Conservation (phyloP, 2,329 filamentous ascomycete genomes). For the Nemania abortiva region DNA sequence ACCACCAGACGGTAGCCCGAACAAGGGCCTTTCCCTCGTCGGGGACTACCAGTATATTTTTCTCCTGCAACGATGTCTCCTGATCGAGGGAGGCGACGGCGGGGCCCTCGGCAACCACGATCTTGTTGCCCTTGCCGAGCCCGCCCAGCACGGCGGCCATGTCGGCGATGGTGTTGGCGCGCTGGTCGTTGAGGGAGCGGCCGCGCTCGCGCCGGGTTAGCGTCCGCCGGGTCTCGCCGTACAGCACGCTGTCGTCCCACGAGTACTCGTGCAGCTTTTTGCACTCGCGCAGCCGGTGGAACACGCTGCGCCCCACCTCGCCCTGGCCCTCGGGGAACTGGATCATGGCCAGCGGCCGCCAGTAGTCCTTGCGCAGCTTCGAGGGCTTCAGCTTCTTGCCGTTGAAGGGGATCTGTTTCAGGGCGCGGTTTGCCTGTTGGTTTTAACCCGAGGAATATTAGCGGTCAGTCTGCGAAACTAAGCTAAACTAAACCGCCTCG, state of each 20-base stretch:
- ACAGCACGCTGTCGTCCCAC: constrained; percentile 65
- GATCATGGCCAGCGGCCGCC: constrained; percentile 71
- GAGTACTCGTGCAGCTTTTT: constrained; percentile 71
- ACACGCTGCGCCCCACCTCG: constrained; percentile 68
- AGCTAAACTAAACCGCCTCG: too few relatives aligned
- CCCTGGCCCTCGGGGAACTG: constrained; percentile 66
- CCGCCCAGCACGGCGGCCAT: constrained; percentile 70
- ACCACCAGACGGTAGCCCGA: constrained; percentile 64
- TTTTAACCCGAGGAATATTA: too few relatives aligned
- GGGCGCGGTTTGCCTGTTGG: constrained; percentile 42
- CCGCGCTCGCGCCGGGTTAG: constrained; percentile 60
- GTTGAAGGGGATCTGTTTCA: constrained; percentile 64
- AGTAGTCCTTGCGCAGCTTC: constrained; percentile 75
- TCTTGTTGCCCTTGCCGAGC: constrained; percentile 63
- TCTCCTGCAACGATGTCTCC: constrained; percentile 48
- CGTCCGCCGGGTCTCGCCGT: constrained; percentile 51
- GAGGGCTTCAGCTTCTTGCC: constrained; percentile 75
- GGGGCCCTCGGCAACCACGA: constrained; percentile 50
- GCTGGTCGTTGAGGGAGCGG: constrained; percentile 68
- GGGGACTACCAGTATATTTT: not conserved
- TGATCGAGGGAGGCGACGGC: constrained; percentile 24
- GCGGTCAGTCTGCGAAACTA: too few relatives aligned
- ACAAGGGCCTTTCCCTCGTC: constrained; percentile 47
- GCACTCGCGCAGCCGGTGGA: constrained; percentile 74
- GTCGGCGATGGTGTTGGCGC: constrained; percentile 72